Evolutionary conservation across 2,329 filamentous ascomycete species (phyloP).

Genomic region (Botrytis elliptica): DNA sequence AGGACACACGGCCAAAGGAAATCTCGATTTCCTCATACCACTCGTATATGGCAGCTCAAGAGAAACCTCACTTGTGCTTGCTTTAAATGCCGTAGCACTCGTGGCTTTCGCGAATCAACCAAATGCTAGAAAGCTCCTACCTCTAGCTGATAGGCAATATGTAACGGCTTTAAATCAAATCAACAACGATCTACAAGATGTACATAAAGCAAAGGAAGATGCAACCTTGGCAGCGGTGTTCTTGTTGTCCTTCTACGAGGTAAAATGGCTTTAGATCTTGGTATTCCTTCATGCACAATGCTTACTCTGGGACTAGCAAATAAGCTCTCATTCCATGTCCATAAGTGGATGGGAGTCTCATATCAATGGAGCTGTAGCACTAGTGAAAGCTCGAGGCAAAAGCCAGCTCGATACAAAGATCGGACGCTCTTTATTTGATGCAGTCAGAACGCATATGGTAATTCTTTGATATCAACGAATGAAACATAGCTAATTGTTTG

Average conservation of each 20-base stretch:
- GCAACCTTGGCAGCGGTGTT: constrained; percentile 57
- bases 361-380: constrained; percentile 57
- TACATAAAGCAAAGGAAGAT: constrained; percentile 49
- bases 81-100: constrained; percentile 56
- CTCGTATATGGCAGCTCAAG: constrained; percentile 46
- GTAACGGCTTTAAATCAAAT: constrained; percentile 53
- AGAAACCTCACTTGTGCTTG: constrained; percentile 47
- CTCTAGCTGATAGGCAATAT: constrained; percentile 50
- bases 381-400: constrained; percentile 55
- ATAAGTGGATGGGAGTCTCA: constrained; percentile 60
- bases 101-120: constrained; percentile 54
- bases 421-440: constrained; percentile 56
- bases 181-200: constrained; percentile 51
- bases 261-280: constrained; percentile 29
- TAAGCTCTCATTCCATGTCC: constrained; percentile 53
- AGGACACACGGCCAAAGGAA: constrained; percentile 51
- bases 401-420: constrained; percentile 51
- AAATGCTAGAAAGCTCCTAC: constrained; percentile 39
- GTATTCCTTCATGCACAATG: background rate
- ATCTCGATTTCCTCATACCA: constrained; percentile 57
- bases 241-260: constrained; percentile 59
- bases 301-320: constrained; percentile 36
- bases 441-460: constrained; percentile 60
- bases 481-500: constrained; percentile 47
- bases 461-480: constrained; percentile 19